Conservation (phyloP, 768 basidiomycete genomes). For the Gymnopilus junonius region DNA sequence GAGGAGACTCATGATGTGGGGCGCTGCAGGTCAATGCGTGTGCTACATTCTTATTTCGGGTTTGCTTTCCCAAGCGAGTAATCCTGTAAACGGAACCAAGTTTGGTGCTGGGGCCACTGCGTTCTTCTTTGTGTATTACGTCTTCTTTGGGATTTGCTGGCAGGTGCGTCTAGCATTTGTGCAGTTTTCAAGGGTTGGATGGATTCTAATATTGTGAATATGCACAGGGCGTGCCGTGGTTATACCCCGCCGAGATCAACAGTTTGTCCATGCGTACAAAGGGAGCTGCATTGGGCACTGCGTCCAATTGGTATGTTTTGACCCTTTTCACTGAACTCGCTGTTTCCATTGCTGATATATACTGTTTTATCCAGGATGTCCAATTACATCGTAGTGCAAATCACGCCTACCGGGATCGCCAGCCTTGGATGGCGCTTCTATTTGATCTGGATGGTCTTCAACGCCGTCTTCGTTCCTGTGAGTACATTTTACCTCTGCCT, state of each 20-base stretch:
- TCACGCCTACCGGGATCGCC: constrained; percentile 50
- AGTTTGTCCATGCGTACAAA: constrained; percentile 54
- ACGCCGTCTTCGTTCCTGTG: constrained; percentile 52
- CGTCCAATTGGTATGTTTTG: constrained; percentile 46
- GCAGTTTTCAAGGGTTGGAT: neutral
- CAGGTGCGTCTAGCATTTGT: constrained; percentile 40
- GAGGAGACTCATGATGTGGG: constrained; percentile 57
- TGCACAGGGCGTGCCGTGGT: constrained; percentile 49
- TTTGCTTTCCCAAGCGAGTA: constrained; percentile 40
- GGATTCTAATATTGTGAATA: neutral
- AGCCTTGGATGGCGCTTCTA: constrained; percentile 54
- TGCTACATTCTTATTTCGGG: constrained; percentile 50
- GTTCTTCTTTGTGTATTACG: constrained; percentile 55
- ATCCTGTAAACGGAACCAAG: constrained; percentile 32
- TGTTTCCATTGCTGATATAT: neutral
- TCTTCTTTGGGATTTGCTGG: constrained; percentile 58
- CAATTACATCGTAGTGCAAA: constrained; percentile 55
- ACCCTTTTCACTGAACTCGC: too few species aligned
- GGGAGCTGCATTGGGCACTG: constrained; percentile 52
- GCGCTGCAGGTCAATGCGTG: constrained; percentile 51
- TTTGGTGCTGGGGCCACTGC: constrained; percentile 49
- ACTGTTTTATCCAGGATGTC: constrained; percentile 38
- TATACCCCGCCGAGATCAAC: constrained; percentile 57
- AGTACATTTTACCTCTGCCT: constrained; percentile 11
- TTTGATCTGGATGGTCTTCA: constrained; percentile 53